Evolutionary conservation across 2,329 filamentous ascomycete genomes (phyloP).

Genomic region (Cladophialophora yegresii): DNA sequence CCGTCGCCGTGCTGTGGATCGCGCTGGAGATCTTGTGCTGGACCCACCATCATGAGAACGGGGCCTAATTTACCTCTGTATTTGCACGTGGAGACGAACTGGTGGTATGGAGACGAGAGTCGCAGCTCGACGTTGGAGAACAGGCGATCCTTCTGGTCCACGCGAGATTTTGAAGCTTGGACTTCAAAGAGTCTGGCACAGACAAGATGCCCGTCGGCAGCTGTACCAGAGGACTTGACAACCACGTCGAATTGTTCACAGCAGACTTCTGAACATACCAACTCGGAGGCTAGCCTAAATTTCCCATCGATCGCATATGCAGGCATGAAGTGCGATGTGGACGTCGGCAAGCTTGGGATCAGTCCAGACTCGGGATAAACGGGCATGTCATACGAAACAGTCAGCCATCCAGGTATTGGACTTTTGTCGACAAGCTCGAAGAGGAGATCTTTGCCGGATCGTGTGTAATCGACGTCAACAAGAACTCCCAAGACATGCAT

Average conservation of each 20-base stretch:
- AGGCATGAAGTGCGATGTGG: background rate
- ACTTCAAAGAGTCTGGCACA: background rate
- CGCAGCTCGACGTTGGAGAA: background rate
- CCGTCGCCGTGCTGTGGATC: background rate
- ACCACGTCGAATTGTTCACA: background rate
- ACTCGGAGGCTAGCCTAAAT: background rate
- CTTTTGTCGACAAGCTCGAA: constrained; percentile 1
- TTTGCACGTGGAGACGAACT: background rate
- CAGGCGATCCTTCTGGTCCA: background rate
- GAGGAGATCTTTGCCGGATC: background rate
- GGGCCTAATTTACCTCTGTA: background rate
- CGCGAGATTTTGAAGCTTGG: background rate
- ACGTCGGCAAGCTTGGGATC: background rate
- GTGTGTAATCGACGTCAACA: background rate
- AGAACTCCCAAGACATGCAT: background rate
- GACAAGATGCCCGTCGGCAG: background rate
- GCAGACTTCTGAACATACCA: background rate
- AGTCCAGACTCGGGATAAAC: background rate
- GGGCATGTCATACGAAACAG: background rate
- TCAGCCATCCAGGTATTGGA: background rate
- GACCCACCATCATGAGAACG: background rate
- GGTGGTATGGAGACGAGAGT: background rate
- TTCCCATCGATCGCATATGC: background rate
- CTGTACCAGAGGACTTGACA: background rate
- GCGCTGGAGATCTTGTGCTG: background rate